Percentiles rank a stretch among this genome's conserved stretches.
These are phyloP conservation scores for Suillus luteus DNA, from an alignment of 768 basidiomycete species.

Conservation along the genomic window DNA sequence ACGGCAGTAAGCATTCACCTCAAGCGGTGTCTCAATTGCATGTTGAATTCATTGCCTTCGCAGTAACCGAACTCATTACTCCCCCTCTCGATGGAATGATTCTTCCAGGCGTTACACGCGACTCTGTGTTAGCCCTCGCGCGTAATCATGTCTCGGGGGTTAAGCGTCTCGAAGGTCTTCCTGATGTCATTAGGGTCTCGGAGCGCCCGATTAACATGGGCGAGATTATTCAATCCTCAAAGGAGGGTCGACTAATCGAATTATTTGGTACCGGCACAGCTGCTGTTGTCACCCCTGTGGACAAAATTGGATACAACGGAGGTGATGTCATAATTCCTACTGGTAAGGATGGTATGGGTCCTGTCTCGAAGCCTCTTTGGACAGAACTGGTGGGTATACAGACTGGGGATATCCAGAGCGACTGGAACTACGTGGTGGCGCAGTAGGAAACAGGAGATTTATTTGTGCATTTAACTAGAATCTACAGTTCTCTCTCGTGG, in stretches of 20 bases:
- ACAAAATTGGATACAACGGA: constrained; percentile 60
- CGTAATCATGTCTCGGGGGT: constrained; percentile 56
- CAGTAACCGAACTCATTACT: constrained; percentile 61
- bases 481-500: not conserved
- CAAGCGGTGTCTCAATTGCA: constrained; percentile 1
- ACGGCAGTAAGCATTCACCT: constrained; percentile 51
- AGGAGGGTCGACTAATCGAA: constrained; percentile 47
- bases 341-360: constrained; percentile 75
- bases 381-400: constrained; percentile 62
- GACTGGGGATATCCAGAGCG: constrained; percentile 72
- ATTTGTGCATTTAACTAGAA: not conserved
- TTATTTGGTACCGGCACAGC: constrained; percentile 54
- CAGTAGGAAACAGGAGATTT: constrained; percentile 21
- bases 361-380: constrained; percentile 52
- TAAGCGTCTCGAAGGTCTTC: constrained; percentile 49
- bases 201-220: constrained; percentile 78
- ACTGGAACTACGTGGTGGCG: constrained; percentile 69
- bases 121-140: constrained; percentile 50
- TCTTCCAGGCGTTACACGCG: constrained; percentile 69
- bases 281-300: constrained; percentile 55
- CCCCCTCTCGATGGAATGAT: constrained; percentile 68
- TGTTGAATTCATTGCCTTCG: not conserved
- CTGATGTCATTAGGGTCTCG: constrained; percentile 56
- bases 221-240: constrained; percentile 59
- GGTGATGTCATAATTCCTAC: constrained; percentile 56